Evolutionary conservation across 192 early-diverging fungal species (phyloP).

Genomic region (Coemansia sp.): DNA sequence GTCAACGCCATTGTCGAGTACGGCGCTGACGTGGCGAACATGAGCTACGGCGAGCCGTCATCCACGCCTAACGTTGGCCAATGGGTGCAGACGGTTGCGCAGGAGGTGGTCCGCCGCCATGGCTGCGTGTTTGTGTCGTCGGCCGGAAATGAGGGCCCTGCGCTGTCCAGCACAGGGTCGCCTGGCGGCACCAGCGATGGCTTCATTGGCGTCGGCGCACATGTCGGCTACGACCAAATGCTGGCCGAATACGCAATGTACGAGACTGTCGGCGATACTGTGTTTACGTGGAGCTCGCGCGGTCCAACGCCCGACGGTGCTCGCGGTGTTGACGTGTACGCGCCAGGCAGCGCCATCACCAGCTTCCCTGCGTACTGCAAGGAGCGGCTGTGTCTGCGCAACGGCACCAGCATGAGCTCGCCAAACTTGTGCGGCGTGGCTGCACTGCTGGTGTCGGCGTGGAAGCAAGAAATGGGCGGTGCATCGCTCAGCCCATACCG

Average conservation of each 20-base stretch:
- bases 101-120: constrained; percentile 80
- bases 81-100: constrained; percentile 76
- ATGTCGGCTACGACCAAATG: constrained; percentile 80
- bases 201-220: constrained; percentile 92
- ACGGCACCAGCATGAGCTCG: constrained; percentile 93
- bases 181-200: constrained; percentile 74
- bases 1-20: constrained; percentile 69
- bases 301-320: constrained; percentile 87
- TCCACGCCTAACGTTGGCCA: constrained; percentile 70
- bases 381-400: constrained; percentile 71
- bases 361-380: constrained; percentile 81
- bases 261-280: constrained; percentile 71
- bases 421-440: constrained; percentile 91
- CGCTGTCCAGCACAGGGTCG: constrained; percentile 76
- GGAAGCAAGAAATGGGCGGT: constrained; percentile 62
- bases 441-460: constrained; percentile 78
- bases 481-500: constrained; percentile 76
- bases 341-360: constrained; percentile 91
- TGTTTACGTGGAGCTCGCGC: constrained; percentile 87
- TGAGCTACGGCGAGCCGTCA: constrained; percentile 87
- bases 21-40: constrained; percentile 74
- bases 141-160: constrained; percentile 93
- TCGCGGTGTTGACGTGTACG: constrained; percentile 76
- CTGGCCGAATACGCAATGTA: constrained; percentile 83
- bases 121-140: constrained; percentile 84